A percentile compares a stretch with the other conserved stretches of the same genome.
phyloP scores from a whole-genome alignment of 2,329 filamentous ascomycete genomes.

The Nannizziopsis arthrosporioides region DNA sequence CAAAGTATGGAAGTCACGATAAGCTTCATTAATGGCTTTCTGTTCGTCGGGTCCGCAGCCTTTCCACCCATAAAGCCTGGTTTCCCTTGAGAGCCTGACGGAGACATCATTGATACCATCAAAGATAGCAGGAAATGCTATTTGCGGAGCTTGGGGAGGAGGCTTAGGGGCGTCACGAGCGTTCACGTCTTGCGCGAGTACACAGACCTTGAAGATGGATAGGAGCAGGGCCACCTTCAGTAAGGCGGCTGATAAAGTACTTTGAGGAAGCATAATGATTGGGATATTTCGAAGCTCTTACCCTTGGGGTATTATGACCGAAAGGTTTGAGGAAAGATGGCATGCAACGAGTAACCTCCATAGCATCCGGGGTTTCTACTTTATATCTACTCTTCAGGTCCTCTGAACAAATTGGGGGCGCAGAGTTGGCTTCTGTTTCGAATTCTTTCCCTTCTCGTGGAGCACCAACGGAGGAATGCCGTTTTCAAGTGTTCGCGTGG shows the following conservation, averaged over 20 bases:
- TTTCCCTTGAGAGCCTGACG: background rate
- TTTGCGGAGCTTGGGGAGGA: background rate
- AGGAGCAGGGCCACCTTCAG: background rate
- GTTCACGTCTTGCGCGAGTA: background rate
- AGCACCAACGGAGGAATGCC: too few species aligned
- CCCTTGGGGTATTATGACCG: too few species aligned
- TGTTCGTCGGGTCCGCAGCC: background rate
- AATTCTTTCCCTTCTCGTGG: too few species aligned
- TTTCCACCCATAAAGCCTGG: slow-evolving; percentile 5
- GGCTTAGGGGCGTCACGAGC: background rate
- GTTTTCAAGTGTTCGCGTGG: too few species aligned
- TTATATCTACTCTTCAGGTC: too few species aligned
- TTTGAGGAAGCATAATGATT: background rate
- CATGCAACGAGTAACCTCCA: too few species aligned
- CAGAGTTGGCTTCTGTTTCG: too few species aligned
- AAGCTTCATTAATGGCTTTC: slow-evolving; percentile 2
- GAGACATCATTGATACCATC: background rate
- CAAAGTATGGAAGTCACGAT: slow-evolving; percentile 1
- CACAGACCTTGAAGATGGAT: background rate
- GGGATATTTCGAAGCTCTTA: background rate
- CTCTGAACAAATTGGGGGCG: too few species aligned
- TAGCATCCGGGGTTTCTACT: too few species aligned
- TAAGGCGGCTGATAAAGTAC: background rate
- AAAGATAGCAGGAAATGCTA: background rate
- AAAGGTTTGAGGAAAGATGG: too few species aligned